Percentiles rank a stretch among this genome's conserved stretches.
Evolutionary conservation across 1,139 yeast genomes (phyloP).

Genomic region (Sugiyamaella japonica): DNA sequence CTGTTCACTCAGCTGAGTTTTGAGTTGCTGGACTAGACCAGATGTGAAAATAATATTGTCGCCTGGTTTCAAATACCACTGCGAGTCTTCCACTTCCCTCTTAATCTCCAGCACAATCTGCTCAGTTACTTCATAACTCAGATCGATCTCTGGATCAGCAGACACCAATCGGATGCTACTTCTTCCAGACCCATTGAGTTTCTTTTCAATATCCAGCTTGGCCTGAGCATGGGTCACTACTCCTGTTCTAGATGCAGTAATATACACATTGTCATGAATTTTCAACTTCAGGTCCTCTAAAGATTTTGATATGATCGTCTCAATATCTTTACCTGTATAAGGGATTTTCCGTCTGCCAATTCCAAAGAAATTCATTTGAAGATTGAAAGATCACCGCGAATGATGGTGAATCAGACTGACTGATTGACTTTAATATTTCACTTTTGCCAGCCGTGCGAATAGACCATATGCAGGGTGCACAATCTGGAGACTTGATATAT

Average conservation of each 20-base stretch:
- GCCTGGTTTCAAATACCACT: constrained; percentile 8
- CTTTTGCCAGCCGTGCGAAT: neutral
- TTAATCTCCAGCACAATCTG: constrained; percentile 11
- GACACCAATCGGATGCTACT: constrained; percentile 27
- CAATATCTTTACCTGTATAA: constrained; percentile 26
- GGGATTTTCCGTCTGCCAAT: constrained; percentile 7
- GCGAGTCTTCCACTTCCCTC: neutral
- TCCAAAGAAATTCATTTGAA: constrained; percentile 16
- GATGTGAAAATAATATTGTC: constrained; percentile 19
- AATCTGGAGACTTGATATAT: neutral
- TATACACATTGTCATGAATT: constrained; percentile 25
- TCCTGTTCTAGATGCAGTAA: constrained; percentile 24
- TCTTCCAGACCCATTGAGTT: constrained; percentile 25
- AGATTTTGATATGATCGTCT: constrained; percentile 22
- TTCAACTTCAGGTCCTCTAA: constrained; percentile 18
- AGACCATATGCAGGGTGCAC: neutral
- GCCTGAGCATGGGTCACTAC: constrained; percentile 28
- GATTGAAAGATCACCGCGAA: no score
- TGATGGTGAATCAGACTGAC: no score
- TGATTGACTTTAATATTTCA: neutral
- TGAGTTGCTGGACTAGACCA: constrained; percentile 15
- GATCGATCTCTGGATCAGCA: constrained; percentile 24
- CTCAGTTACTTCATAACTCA: constrained; percentile 20
- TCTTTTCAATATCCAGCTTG: constrained; percentile 22
- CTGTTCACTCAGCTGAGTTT: neutral